phyloP scores from a whole-genome alignment of 225 moss, liverwort and hornwort genomes.

The Anthoceros angustus region DNA sequence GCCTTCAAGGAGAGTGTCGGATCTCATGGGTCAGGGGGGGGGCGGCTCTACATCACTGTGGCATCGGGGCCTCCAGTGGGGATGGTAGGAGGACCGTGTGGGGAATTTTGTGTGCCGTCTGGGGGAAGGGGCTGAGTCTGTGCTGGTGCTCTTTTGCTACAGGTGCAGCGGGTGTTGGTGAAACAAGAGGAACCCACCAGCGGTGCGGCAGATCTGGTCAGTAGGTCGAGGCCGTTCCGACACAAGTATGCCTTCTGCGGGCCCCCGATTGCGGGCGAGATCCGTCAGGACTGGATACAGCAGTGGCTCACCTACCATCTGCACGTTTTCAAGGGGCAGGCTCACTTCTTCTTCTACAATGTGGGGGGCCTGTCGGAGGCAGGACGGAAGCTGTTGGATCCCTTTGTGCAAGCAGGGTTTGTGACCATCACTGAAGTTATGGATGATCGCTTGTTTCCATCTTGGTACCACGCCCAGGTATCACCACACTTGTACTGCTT shows the following conservation, averaged over 20 bases:
- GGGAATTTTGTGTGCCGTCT: not conserved
- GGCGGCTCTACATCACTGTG: not conserved
- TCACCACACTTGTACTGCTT: not conserved
- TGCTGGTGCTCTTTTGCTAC: not conserved
- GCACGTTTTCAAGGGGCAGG: slow-evolving; percentile 18
- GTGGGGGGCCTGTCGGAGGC: slow-evolving; percentile 16
- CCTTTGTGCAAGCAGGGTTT: slow-evolving; percentile 26
- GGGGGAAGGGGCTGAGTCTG: not conserved
- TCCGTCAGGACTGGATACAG: slow-evolving; percentile 21
- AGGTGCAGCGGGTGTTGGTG: not conserved
- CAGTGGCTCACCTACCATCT: slow-evolving; percentile 66
- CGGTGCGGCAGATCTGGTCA: not conserved
- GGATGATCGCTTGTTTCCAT: slow-evolving; percentile 19
- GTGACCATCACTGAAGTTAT: slow-evolving; percentile 34
- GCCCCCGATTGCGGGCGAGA: slow-evolving; percentile 27
- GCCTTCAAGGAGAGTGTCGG: not conserved
- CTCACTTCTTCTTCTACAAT: slow-evolving; percentile 45
- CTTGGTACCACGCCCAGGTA: slow-evolving; percentile 35
- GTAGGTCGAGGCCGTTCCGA: slow-evolving; percentile 8
- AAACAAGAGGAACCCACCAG: not conserved
- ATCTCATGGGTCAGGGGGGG: not conserved
- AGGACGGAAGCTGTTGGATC: slow-evolving; percentile 19
- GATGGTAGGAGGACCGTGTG: not conserved
- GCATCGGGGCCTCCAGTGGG: not conserved
- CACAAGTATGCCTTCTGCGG: slow-evolving; percentile 44